Base-by-base conservation (phyloP, 768 basidiomycete genomes). In the Suillus fuscotomentosus region DNA sequence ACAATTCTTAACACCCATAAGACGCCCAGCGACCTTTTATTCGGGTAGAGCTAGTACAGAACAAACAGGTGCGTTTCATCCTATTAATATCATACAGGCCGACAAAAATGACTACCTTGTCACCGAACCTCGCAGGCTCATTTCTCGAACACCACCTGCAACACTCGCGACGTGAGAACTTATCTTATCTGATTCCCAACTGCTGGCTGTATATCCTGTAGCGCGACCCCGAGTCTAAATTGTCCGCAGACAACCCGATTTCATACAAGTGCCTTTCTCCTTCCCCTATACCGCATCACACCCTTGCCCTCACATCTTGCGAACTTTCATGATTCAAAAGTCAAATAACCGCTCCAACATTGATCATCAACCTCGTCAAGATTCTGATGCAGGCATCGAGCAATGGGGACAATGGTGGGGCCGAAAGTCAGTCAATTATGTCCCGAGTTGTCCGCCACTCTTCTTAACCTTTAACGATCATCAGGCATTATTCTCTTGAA, bases 401-500 rank as follows among this genome's bases (percentile, higher is more conserved):
- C 74, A 80, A 62, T 93, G 91, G 91, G 89, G 91, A 22, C 82
- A 86, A 27, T 92, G 90, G 89, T 71, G 76, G 55, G 87, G 85
- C 34, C 81, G 79, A 76, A 88, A 81, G 90, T 90, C 60, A 66
- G 84, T 79, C 54, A 47, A 56, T 60, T 50, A 48, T 43, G 24
- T 54, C 3, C 13, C 20, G 36, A 36, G 20, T 64, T 43, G 20
- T 65, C 27, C n/a, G 13, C 55, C 60, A 60, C 66, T 63, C 11
- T 57, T 36, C 9, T 45, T 70, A 45, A 61, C 68, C 14, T 63
- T 60, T 36, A 47, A 59, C 67, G 11, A 60, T 60, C n/a, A 1
- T 3, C 70, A 94, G 93, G 72, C 82, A 90, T 73, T 96, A 96
- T 76, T 86, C 88, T 15, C 83, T 97, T 48, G 89, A 93, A 68